These are phyloP conservation scores for Babesia divergens DNA, from an alignment of 169 alveolate species.

Conservation along the genomic window DNA sequence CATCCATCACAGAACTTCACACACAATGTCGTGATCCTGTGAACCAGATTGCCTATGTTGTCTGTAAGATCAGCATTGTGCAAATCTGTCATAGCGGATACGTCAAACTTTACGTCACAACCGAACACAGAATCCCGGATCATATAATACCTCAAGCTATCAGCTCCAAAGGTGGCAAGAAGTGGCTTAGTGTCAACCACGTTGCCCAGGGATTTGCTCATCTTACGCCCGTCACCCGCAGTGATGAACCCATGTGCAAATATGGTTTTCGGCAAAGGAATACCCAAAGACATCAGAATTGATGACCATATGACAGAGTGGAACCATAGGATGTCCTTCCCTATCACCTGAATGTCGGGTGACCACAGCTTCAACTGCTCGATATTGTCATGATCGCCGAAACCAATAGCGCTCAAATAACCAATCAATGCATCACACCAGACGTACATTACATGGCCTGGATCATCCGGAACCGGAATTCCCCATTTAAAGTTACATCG, in stretches of 20 bases:
- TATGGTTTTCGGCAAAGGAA: conserved; percentile 83
- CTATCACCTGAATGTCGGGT: conserved; percentile 74
- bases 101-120: conserved; percentile 74
- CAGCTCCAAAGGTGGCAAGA: conserved; percentile 67
- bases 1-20: conserved; percentile 71
- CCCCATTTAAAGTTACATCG: conserved; percentile 91
- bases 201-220: conserved; percentile 89
- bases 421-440: conserved; percentile 93
- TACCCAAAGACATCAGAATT: conserved; percentile 81
- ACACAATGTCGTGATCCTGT: conserved; percentile 73
- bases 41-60: conserved; percentile 81
- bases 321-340: conserved; percentile 92
- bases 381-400: conserved; percentile 71
- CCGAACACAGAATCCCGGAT: conserved; percentile 76
- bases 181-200: conserved; percentile 82
- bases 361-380: conserved; percentile 68
- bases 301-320: conserved; percentile 89
- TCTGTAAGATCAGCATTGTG: conserved; percentile 82
- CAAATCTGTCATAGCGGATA: conserved; percentile 70
- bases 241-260: conserved; percentile 91
- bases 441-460: conserved; percentile 90
- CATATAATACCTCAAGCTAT: conserved; percentile 75
- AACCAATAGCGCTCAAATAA: conserved; percentile 80
- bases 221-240: conserved; percentile 91
- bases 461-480: conserved; percentile 81